phyloP scores from a whole-genome alignment of 2,329 filamentous ascomycete species.

The Aquanectria penicillioides region DNA sequence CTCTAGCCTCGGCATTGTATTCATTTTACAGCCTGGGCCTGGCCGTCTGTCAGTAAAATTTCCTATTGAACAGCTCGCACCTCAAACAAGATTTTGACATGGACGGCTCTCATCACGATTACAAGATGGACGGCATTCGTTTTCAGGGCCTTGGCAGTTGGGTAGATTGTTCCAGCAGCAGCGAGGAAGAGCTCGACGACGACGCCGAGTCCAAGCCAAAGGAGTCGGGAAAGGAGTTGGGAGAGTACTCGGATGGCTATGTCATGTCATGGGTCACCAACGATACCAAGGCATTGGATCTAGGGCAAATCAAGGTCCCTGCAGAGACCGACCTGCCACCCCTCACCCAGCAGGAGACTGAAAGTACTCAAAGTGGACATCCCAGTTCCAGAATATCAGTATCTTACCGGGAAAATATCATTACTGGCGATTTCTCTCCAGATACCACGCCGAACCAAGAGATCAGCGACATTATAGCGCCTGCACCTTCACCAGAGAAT shows the following conservation, averaged over 20 bases:
- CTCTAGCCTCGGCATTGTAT: neutral
- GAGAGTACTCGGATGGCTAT: neutral
- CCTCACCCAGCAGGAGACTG: conserved; percentile 15
- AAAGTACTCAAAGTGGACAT: conserved; percentile 5
- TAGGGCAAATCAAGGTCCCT: neutral
- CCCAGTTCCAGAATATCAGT: neutral
- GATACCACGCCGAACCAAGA: neutral
- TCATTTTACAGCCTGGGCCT: neutral
- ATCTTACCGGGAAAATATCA: neutral
- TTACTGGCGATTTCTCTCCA: neutral
- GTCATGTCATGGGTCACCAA: neutral
- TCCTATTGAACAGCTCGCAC: neutral
- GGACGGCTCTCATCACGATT: no score
- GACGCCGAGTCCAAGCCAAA: neutral
- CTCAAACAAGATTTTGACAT: no score
- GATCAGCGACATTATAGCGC: neutral
- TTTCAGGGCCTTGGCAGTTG: conserved; percentile 11
- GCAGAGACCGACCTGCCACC: neutral
- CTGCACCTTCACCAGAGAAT: neutral
- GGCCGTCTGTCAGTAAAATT: no score
- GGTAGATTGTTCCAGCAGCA: neutral
- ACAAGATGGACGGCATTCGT: conserved; percentile 5
- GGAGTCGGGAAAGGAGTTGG: neutral
- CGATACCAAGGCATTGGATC: neutral
- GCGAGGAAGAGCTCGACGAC: neutral